These are phyloP conservation scores for Fomitopsis palustris DNA, from an alignment of 1,284 basidiomycete species.

Conservation along the genomic window DNA sequence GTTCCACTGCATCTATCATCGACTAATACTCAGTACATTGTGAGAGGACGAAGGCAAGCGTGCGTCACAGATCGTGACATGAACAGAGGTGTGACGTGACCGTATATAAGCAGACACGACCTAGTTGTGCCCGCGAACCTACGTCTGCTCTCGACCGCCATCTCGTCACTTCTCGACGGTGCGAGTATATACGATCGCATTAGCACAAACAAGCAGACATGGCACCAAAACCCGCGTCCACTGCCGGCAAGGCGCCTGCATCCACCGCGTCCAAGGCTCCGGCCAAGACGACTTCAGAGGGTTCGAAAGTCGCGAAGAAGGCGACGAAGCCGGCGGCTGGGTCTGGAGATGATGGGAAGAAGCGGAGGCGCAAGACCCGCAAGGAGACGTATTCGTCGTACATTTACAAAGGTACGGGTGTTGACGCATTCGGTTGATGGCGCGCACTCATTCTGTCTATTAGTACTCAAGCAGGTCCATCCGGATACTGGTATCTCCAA, in stretches of 20 bases:
- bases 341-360: conserved; percentile 68
- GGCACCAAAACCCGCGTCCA: conserved; percentile 80
- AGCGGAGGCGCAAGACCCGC: conserved; percentile 88
- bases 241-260: conserved; percentile 80
- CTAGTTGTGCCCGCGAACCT: neutral
- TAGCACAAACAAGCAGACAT: conserved; percentile 34
- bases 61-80: neutral
- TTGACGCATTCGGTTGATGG: neutral
- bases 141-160: neutral
- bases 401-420: conserved; percentile 82
- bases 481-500: conserved; percentile 97
- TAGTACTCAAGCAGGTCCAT: conserved; percentile 89
- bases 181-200: neutral
- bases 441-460: conserved; percentile 9
- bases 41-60: too few relatives aligned
- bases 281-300: conserved; percentile 64
- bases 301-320: conserved; percentile 81
- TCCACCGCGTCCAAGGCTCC: conserved; percentile 75
- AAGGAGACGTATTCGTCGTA: conserved; percentile 94
- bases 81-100: neutral
- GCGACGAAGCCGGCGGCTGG: conserved; percentile 63
- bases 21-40: too few relatives aligned
- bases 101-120: neutral
- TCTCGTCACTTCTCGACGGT: neutral
- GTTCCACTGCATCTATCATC: too few relatives aligned